These are phyloP conservation scores for Candida tallmaniae DNA, from an alignment of 805 yeast genomes.

Conservation along the genomic window DNA sequence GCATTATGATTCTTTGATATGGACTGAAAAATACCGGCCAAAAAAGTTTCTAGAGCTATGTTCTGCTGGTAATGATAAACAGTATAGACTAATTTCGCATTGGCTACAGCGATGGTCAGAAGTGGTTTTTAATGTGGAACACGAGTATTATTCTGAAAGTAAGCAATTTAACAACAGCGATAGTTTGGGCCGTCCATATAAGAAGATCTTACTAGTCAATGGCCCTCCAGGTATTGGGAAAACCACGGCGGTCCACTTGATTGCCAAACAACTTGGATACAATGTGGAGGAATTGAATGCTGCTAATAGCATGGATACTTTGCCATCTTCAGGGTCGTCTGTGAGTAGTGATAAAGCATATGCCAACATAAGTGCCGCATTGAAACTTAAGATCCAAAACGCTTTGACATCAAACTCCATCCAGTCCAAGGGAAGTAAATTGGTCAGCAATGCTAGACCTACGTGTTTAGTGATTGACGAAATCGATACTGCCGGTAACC, in stretches of 20 bases:
- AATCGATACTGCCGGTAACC: constrained; percentile 52
- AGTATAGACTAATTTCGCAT: constrained; percentile 32
- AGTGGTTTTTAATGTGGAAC: constrained; percentile 24
- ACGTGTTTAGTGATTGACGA: constrained; percentile 86
- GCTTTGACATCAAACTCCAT: constrained; percentile 57
- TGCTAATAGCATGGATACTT: constrained; percentile 37
- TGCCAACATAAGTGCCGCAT: constrained; percentile 23
- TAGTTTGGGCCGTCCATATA: constrained; percentile 34
- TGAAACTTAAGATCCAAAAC: constrained; percentile 39
- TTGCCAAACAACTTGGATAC: constrained; percentile 80
- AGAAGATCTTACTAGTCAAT: constrained; percentile 66
- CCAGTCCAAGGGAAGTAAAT: constrained; percentile 48
- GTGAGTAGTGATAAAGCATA: constrained; percentile 27
- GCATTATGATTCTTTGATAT: too few species aligned
- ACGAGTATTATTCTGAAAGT: constrained; percentile 2
- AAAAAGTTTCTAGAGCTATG: constrained; percentile 30
- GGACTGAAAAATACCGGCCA: constrained; percentile 42
- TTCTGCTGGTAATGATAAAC: constrained; percentile 43
- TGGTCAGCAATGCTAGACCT: constrained; percentile 41
- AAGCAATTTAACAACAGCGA: constrained; percentile 16
- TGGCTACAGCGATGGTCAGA: constrained; percentile 39
- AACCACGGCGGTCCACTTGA: constrained; percentile 80
- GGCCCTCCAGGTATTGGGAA: constrained; percentile 97
- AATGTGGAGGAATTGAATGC: constrained; percentile 84
- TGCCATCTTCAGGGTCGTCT: constrained; percentile 20